phyloP scores from a whole-genome alignment of 1,284 basidiomycete species.

The Ganoderma lucidum region DNA sequence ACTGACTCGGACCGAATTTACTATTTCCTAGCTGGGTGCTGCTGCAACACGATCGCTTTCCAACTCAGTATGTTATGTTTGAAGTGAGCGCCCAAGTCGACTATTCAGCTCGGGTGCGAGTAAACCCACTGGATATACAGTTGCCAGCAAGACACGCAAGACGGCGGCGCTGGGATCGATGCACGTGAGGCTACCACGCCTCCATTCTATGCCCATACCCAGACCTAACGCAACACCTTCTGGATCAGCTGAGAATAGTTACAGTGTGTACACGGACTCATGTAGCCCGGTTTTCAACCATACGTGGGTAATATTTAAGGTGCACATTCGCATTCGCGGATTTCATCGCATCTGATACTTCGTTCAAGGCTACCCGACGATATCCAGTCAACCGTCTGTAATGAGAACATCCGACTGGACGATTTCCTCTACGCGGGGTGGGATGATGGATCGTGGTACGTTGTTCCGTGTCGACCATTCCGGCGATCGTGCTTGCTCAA shows the following conservation, averaged over 20 bases:
- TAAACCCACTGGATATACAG: background rate
- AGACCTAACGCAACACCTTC: background rate
- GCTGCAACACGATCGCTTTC: slow-evolving; percentile 25
- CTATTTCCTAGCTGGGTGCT: slow-evolving; percentile 18
- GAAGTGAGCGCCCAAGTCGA: slow-evolving; percentile 12
- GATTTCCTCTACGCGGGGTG: slow-evolving; percentile 31
- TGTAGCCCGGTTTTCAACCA: slow-evolving; percentile 19
- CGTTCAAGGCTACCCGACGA: slow-evolving; percentile 20
- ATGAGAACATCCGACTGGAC: slow-evolving; percentile 27
- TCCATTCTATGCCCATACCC: background rate
- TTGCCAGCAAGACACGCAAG: slow-evolving; percentile 21
- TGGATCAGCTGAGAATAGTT: background rate
- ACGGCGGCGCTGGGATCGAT: slow-evolving; percentile 5
- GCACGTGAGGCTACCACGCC: slow-evolving; percentile 4
- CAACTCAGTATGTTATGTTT: slow-evolving; percentile 30
- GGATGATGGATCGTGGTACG: slow-evolving; percentile 31
- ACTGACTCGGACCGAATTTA: no score
- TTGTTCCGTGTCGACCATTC: background rate
- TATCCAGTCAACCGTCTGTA: slow-evolving; percentile 28
- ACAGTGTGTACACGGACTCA: background rate
- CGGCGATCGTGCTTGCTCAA: background rate
- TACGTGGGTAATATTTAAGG: slow-evolving; percentile 10
- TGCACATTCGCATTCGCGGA: no score
- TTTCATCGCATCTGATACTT: no score
- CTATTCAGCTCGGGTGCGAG: background rate